Conservation (phyloP, 129 eudicot species). For the Chrysanthemum makinoi region DNA sequence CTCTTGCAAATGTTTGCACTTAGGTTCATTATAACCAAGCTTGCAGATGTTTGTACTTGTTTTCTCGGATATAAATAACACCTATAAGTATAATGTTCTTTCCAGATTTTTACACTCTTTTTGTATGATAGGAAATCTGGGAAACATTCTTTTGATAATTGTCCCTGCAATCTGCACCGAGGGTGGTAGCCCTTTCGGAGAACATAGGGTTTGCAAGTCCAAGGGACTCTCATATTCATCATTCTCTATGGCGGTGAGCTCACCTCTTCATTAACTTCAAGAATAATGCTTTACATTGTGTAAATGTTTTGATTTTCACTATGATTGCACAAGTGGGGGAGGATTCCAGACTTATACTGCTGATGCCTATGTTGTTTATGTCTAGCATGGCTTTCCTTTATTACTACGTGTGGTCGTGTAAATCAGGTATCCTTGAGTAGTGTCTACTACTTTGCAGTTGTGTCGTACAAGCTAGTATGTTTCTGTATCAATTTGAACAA, state of each 20-base stretch:
- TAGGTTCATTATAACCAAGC: neutral
- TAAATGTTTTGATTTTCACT: neutral
- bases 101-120: neutral
- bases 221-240: conserved; percentile 81
- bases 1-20: neutral
- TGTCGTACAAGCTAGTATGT: too few relatives aligned
- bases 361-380: too few relatives aligned
- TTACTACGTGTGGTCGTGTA: too few relatives aligned
- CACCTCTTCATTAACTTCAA: neutral
- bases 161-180: conserved; percentile 86
- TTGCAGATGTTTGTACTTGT: neutral
- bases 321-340: too few relatives aligned
- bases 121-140: conserved; percentile 62
- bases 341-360: too few relatives aligned
- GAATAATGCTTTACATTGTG: too few relatives aligned
- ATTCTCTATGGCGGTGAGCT: conserved; percentile 81
- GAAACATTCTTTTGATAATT: conserved; percentile 68
- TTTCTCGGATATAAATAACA: too few relatives aligned
- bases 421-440: too few relatives aligned
- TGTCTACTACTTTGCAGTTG: too few relatives aligned
- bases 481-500: too few relatives aligned
- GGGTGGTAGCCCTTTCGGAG: conserved; percentile 87
- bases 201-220: conserved; percentile 51
- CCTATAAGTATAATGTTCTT: neutral
- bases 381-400: too few relatives aligned